A percentile compares a stretch with the other conserved stretches of the same genome.
Conservation (phyloP, 2,329 filamentous ascomycete genomes). For the Cladosporium sp. region DNA sequence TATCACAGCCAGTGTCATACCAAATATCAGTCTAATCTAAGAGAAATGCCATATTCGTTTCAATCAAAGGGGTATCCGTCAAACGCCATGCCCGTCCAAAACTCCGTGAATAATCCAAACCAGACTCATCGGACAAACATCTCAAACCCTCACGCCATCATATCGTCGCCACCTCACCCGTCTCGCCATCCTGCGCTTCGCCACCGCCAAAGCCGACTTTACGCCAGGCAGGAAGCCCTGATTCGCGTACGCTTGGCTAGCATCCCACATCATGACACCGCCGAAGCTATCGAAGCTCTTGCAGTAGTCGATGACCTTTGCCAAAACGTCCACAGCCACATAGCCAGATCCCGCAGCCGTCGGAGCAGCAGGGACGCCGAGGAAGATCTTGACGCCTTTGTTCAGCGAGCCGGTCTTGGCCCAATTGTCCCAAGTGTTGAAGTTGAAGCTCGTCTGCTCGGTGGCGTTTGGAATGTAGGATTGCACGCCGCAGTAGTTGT, state of each 20-base stretch:
- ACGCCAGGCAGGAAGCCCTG: constrained; percentile 24
- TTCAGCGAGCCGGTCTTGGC: constrained; percentile 23
- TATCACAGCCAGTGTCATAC: no score
- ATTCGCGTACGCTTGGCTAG: constrained; percentile 46
- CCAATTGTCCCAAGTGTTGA: constrained; percentile 43
- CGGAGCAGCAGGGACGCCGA: constrained; percentile 36
- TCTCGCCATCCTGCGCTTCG: constrained; percentile 4
- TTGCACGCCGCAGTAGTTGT: constrained; percentile 43
- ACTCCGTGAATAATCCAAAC: neutral
- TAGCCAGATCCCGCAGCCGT: constrained; percentile 32
- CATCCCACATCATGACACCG: constrained; percentile 41
- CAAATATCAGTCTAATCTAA: no score
- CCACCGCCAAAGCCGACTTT: constrained; percentile 10
- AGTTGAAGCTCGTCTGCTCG: constrained; percentile 51
- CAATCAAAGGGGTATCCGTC: neutral
- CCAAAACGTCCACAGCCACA: constrained; percentile 24
- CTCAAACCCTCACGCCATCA: neutral
- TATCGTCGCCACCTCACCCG: neutral
- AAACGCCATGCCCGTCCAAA: neutral
- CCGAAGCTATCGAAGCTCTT: constrained; percentile 34
- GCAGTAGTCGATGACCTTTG: constrained; percentile 27
- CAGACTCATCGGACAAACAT: neutral
- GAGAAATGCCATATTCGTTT: no score
- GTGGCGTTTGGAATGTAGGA: constrained; percentile 26
- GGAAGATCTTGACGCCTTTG: constrained; percentile 30